Conservation (phyloP, 2,329 filamentous ascomycete species). For the Nemania sp. region DNA sequence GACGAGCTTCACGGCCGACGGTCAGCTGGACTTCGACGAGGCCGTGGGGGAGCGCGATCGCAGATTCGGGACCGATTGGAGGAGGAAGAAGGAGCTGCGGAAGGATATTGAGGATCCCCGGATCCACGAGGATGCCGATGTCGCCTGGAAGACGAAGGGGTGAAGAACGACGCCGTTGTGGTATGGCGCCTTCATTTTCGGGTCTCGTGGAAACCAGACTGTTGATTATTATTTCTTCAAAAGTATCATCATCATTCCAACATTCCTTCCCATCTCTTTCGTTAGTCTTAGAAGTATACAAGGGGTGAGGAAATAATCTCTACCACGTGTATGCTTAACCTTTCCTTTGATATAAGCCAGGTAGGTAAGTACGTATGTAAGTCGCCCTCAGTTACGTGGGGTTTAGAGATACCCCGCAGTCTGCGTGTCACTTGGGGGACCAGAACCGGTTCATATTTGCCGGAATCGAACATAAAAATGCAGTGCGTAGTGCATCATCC, state of each 20-base stretch:
- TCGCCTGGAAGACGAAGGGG: slow-evolving; percentile 35
- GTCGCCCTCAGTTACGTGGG: slow-evolving; percentile 22
- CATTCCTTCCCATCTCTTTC: background rate
- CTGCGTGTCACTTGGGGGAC: slow-evolving; percentile 15
- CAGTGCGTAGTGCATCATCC: slow-evolving; percentile 7
- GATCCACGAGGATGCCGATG: slow-evolving; percentile 46
- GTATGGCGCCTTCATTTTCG: background rate
- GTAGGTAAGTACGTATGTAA: background rate
- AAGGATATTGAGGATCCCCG: slow-evolving; percentile 47
- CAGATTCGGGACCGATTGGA: slow-evolving; percentile 52
- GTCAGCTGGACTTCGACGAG: slow-evolving; percentile 54
- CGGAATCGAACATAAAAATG: slow-evolving; percentile 18
- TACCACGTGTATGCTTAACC: background rate
- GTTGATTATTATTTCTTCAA: background rate
- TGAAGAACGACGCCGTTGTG: slow-evolving; percentile 13
- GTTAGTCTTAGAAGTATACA: background rate
- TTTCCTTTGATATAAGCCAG: background rate
- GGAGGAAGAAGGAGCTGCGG: slow-evolving; percentile 50
- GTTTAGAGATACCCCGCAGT: slow-evolving; percentile 32
- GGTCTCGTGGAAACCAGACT: background rate
- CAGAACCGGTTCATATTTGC: slow-evolving; percentile 30
- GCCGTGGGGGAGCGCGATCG: slow-evolving; percentile 50
- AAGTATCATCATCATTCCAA: background rate
- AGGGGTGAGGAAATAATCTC: background rate
- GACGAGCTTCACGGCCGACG: slow-evolving; percentile 56